A percentile compares a stretch with the other conserved stretches of the same genome.
Conservation (phyloP, 768 basidiomycete species). For the Lanmaoa pseudosensibilis region DNA sequence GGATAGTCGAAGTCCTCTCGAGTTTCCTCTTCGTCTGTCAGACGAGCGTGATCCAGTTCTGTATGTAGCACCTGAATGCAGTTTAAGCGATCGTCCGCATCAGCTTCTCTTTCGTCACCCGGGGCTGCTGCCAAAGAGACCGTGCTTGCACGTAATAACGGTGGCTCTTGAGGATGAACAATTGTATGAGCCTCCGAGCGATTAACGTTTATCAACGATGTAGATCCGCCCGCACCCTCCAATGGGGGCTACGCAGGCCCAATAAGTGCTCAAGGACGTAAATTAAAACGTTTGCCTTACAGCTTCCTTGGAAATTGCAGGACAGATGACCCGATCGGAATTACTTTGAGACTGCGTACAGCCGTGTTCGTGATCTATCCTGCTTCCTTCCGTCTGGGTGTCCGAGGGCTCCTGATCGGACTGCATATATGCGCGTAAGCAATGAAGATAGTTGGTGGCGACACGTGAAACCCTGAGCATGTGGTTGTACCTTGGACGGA, state of each 20-base stretch:
- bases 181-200: neutral
- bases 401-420: neutral
- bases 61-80: neutral
- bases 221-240: neutral
- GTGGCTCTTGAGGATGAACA: neutral
- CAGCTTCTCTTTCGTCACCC: neutral
- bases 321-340: neutral
- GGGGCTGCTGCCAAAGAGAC: neutral
- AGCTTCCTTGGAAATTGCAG: neutral
- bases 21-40: slow-evolving; percentile 2
- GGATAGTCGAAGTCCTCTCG: slow-evolving; percentile 5
- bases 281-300: slow-evolving; percentile 14
- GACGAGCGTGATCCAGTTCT: neutral
- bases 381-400: neutral
- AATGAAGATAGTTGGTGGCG: neutral
- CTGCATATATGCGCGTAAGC: slow-evolving; percentile 26
- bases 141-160: neutral
- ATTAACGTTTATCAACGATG: neutral
- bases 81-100: neutral
- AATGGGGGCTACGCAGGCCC: neutral
- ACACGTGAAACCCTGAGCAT: neutral
- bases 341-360: neutral
- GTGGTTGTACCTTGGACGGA: slow-evolving; percentile 7
- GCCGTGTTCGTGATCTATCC: neutral
- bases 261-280: neutral